Evolutionary conservation across 495 filamentous ascomycete genomes (phyloP).

Genomic region (Talaromyces adpressus): DNA sequence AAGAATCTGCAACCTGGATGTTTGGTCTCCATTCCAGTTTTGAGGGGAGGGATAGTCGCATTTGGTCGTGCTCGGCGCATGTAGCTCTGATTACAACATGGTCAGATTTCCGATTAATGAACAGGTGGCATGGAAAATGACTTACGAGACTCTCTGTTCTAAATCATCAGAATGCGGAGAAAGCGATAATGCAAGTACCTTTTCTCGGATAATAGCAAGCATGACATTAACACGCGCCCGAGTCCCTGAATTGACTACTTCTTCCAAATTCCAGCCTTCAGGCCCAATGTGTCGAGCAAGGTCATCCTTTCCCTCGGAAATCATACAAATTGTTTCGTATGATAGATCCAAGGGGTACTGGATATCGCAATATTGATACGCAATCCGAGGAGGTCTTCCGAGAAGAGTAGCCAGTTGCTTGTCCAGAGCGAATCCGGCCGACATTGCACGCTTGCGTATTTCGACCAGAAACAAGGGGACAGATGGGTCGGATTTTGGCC

Average conservation of each 20-base stretch:
- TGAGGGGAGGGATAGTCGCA: constrained; percentile 5
- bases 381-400: constrained; percentile 40
- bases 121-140: background rate
- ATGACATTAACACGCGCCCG: constrained; percentile 33
- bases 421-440: constrained; percentile 30
- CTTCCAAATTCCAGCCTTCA: constrained; percentile 38
- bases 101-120: background rate
- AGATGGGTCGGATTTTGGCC: constrained; percentile 13
- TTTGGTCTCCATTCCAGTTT: constrained; percentile 13
- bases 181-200: constrained; percentile 43
- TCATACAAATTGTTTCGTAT: constrained; percentile 31
- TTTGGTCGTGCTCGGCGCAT: constrained; percentile 8
- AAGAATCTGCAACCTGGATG: constrained; percentile 11
- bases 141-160: constrained; percentile 1
- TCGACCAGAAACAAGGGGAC: constrained; percentile 35
- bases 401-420: constrained; percentile 35
- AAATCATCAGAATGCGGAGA: constrained; percentile 15
- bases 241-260: constrained; percentile 23
- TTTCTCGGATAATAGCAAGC: constrained; percentile 34
- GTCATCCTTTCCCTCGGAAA: constrained; percentile 20
- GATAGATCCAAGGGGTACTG: constrained; percentile 42
- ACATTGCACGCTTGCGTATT: constrained; percentile 34
- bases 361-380: constrained; percentile 35
- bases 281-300: constrained; percentile 23
- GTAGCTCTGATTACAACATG: background rate